Conservation (phyloP, 2,329 filamentous ascomycete species). For the Alternaria sp. region DNA sequence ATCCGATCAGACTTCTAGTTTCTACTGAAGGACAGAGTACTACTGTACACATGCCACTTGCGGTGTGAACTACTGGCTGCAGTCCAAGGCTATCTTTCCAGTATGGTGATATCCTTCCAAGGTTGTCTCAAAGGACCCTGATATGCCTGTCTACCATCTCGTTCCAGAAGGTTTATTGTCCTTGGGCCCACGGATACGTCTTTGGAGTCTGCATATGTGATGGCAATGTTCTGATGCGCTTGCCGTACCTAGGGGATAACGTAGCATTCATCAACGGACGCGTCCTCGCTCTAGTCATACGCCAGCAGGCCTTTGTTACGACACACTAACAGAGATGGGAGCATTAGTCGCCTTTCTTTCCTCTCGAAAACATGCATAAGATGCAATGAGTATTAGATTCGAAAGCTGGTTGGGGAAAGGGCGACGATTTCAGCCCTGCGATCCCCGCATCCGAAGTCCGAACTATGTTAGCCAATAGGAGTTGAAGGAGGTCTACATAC, state of each 20-base stretch:
- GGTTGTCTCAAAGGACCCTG: neutral
- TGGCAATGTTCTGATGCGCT: neutral
- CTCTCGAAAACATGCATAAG: neutral
- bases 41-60: neutral
- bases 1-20: neutral
- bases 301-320: too few relatives aligned
- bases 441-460: constrained; percentile 33
- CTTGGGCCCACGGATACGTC: neutral
- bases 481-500: constrained; percentile 9
- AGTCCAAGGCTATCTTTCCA: neutral
- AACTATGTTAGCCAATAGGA: constrained; percentile 18
- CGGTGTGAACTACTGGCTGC: neutral
- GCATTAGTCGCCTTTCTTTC: too few relatives aligned
- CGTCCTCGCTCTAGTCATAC: neutral
- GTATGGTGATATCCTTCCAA: neutral
- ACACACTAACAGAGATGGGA: too few relatives aligned
- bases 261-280: neutral
- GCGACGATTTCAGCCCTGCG: constrained; percentile 2
- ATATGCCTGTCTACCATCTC: neutral
- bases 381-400: neutral
- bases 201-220: neutral
- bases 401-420: neutral
- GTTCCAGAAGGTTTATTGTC: neutral
- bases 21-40: neutral
- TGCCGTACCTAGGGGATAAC: neutral